Evolutionary conservation across 495 filamentous ascomycete genomes (phyloP), one percentile per base, ranked within the genome.

Genomic region (Penicillium chermesinum): DNA sequence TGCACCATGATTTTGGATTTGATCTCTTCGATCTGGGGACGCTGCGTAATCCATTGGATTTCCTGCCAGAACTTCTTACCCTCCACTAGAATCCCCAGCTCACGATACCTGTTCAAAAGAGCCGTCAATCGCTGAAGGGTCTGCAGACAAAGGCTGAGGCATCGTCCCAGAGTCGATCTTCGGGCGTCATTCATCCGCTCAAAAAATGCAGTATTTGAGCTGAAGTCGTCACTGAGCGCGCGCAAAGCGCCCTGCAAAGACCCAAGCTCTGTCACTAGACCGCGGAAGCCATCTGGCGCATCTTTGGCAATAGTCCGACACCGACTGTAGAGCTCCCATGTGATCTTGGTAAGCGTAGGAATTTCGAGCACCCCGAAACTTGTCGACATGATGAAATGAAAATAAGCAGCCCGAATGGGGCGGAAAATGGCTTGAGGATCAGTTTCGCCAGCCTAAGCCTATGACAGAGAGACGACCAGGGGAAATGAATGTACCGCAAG

Each of bases 1-100:
- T 70, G 62, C 8, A 65, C 57, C 58, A 67, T 66, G 5, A 71
- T 55, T 33, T 64, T 66, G 2, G 64, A 65, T 44, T 59, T 69
- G 8, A 71, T 49, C 12, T 66, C 55, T 18, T 63, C 56, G 40
- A 73, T 59, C 10, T 69, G 57, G 13, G 44, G 48, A 39, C 58
- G 55, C 41, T 70, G 66, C 17, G 59, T 62, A 8, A 35, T 50
- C 66, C 67, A 71, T 48, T 64, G 61, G 18, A 71, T 40, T 46
- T 52, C 66, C 38, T 60, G 59, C 69, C 67, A 71, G 18, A 70
- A 63, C 6, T 48, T 44, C 7, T 48, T 54, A 15, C 66, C 64
- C 40, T 66, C 66, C 0, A 58, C 51, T 4, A n/a, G n/a, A n/a
- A 56, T 48, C 2, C 59, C 62, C 27, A 66, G 36, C 15, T 56